These are phyloP conservation scores for Talaromyces ruber DNA, from an alignment of 495 filamentous ascomycete species.

Conservation along the genomic window DNA sequence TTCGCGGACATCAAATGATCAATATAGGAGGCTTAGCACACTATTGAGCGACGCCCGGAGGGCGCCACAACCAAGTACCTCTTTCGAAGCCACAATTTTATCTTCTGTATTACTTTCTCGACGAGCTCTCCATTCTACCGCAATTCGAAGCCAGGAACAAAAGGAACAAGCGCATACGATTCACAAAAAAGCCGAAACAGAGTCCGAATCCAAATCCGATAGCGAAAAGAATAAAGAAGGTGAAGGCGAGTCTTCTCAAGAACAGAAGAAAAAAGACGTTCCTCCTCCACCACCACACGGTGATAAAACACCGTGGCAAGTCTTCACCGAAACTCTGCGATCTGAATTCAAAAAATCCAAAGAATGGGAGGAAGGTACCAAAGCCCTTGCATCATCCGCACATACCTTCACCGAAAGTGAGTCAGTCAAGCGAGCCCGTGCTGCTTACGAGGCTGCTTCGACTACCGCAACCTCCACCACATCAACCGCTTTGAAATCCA, in stretches of 20 bases:
- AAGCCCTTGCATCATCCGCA: slow-evolving; percentile 78
- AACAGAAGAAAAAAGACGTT: slow-evolving; percentile 55
- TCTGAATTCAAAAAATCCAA: slow-evolving; percentile 93
- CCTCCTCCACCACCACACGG: slow-evolving; percentile 91
- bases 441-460: slow-evolving; percentile 77
- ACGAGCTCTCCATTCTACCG: slow-evolving; percentile 32
- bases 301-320: slow-evolving; percentile 96
- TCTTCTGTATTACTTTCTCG: background rate
- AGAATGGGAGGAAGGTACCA: slow-evolving; percentile 98
- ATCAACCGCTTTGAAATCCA: slow-evolving; percentile 70
- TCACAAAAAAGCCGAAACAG: slow-evolving; percentile 37
- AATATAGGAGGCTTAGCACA: background rate
- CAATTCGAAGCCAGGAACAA: slow-evolving; percentile 25
- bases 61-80: background rate
- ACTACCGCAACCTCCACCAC: slow-evolving; percentile 66
- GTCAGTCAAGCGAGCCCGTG: slow-evolving; percentile 74
- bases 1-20: slow-evolving; percentile 3
- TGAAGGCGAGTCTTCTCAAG: slow-evolving; percentile 17
- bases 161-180: slow-evolving; percentile 32
- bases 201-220: slow-evolving; percentile 38
- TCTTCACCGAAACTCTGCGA: slow-evolving; percentile 92
- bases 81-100: background rate
- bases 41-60: slow-evolving; percentile 2
- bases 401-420: slow-evolving; percentile 93
- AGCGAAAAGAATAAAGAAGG: slow-evolving; percentile 35